Evolutionary conservation across 208 protist genomes (phyloP).

Genomic region (Tetramitus jugosus): DNA sequence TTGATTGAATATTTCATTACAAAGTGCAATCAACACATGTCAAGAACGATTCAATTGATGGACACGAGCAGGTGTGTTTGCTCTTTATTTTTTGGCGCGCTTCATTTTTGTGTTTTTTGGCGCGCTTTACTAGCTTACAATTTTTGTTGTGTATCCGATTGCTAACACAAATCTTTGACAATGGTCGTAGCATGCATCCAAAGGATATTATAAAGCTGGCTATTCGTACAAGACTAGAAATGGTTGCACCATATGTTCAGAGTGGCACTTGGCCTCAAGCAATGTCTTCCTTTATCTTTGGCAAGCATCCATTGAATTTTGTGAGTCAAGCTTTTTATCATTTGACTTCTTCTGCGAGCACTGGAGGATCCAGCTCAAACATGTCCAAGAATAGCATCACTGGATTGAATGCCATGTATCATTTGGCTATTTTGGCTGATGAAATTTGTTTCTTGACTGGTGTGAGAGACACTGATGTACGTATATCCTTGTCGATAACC

Average conservation of each 20-base stretch:
- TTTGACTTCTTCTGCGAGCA: neutral
- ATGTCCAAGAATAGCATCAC: neutral
- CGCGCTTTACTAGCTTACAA: no score
- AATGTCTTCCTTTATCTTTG: conserved; percentile 8
- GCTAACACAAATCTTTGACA: no score
- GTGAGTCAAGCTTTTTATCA: neutral
- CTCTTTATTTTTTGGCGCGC: neutral
- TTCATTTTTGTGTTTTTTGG: no score
- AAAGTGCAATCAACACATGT: neutral
- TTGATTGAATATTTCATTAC: conserved; percentile 18
- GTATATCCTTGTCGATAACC: no score
- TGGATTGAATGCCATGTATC: neutral
- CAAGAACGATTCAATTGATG: conserved; percentile 5
- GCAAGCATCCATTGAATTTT: neutral
- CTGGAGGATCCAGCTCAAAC: no score
- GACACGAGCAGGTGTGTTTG: conserved; percentile 4
- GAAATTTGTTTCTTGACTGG: conserved; percentile 7
- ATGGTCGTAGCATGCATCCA: neutral
- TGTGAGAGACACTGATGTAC: neutral
- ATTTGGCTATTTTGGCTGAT: neutral
- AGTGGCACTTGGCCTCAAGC: neutral
- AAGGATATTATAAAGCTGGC: neutral
- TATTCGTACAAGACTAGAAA: conserved; percentile 3
- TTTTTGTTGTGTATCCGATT: no score
- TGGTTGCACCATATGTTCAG: conserved; percentile 4